Evolutionary conservation across 2,329 filamentous ascomycete genomes (phyloP), one percentile per base, ranked within the genome.

Genomic region (Talaromyces sp.): DNA sequence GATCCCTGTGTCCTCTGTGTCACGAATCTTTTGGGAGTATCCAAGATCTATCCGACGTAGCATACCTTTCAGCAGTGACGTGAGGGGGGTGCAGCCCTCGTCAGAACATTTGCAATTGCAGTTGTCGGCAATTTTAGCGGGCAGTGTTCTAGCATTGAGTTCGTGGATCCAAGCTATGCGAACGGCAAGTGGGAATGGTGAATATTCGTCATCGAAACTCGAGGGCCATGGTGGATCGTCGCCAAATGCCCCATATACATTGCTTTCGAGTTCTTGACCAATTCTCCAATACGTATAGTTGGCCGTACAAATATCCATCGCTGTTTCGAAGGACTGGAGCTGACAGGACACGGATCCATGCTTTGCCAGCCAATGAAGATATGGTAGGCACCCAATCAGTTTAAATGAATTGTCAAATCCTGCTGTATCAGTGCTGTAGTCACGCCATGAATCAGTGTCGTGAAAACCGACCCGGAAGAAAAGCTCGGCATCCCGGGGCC

Each of bases 31-130:
- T 19, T 5, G 6, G 3, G 3, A 3, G 19, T 0, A 19, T n/a
- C 0, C 1, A 17, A 19, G 1, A 40, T 6, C 0, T 7, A 10
- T 2, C 4, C 3, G 6, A 8, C 2, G 0, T 19, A 10, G 6
- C 40, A 43, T n/a, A 43, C 40, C 17, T 19, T 43, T 43, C 17
- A 43, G 5, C 8, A 43, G 7, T 5, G 17, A 43, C 19, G 17
- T 43, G 40, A 43, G 1, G 5, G 40, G 40, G 40, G 17, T 43
- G 15, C 40, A 43, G 11, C 40, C 40, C 40, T 43, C 40, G 40
- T 17, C 2, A 19, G 40, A 43, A n/a, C 40, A 43, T 19, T 19
- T 43, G 40, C 40, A 43, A 43, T 43, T n/a, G n/a, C 40, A 43
- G n/a, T 5, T 19, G 7, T 43, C 40, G n/a, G 40, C 40, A n/a